Evolutionary conservation across 306 rosid genomes (phyloP), one percentile per base, ranked within the genome.

Genomic region (Echinosophora koreensis): DNA sequence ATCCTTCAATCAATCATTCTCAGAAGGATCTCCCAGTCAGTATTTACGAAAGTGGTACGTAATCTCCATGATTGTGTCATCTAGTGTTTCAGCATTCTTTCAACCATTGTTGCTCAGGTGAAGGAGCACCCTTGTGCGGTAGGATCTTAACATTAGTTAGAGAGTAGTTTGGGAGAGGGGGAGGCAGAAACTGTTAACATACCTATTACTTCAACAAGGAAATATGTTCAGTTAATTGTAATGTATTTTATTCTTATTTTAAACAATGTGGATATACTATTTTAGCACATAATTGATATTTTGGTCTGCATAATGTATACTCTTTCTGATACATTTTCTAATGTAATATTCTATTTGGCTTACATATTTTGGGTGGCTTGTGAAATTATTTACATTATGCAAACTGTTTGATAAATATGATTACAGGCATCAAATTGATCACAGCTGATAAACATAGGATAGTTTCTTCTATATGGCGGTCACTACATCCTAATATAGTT

Each of bases 1-100:
- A 92, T 72, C 98, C 98, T 47, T 77, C 90, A 42, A 90, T 92
- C 82, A 90, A 92, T 68, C 93, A 88, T 69, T 92, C 97, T 73
- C 97, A 94, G 67, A 94, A 89, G 90, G 98, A 94, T 83, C 97
- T 94, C 61, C 98, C 98, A 12, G 83, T 94, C 79, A 89, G 90
- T 71, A 92, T 94, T 69, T 94, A 49, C 57, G 98, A 94, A 82
- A 94, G 97, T 78, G 98, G 97, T 91, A 92, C 5, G 82, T 66
- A 10, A 69, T 69, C 50, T 54, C 69, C 69, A 66, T 63, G 71
- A 49, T 69, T 51, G 8, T 69, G 30, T 59, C 69, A 37, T 72
- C 54, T 65, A 71, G 22, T 58, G 30, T 57, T 42, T 77, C 60
- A 66, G 73, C 46, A 16, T 69, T 66, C 58, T 69, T 78, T 66